Conservation (phyloP, 83 land plant genomes). For the Thuja plicata region DNA sequence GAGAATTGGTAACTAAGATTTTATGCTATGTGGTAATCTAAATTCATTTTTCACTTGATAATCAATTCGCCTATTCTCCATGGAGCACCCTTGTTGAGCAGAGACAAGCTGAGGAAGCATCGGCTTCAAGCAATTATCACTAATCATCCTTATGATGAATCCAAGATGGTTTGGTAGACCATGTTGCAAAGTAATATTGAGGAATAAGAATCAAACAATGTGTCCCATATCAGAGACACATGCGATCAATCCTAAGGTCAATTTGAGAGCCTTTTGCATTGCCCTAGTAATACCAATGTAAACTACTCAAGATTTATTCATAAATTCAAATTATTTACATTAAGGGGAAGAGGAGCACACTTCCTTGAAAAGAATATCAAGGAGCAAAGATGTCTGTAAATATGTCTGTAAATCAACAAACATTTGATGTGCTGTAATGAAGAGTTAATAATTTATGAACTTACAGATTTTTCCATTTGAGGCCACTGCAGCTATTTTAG, state of each 20-base stretch:
- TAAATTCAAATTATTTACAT: neutral
- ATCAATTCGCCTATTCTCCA: neutral
- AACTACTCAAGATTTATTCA: neutral
- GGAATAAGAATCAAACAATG: neutral
- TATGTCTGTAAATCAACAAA: neutral
- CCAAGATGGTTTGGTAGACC: neutral
- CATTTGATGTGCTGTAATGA: neutral
- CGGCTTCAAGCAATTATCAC: neutral
- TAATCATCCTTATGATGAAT: neutral
- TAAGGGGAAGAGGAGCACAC: neutral
- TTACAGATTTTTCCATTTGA: slow-evolving; percentile 63
- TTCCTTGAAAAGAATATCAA: neutral
- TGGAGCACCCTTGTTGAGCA: neutral
- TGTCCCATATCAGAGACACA: neutral
- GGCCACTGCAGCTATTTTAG: slow-evolving; percentile 62
- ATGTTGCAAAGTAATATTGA: neutral
- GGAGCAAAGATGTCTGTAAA: neutral
- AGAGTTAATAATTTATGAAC: slow-evolving; percentile 29
- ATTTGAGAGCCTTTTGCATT: neutral
- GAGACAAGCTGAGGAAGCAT: neutral
- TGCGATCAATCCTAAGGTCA: neutral
- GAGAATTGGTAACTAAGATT: too few species aligned
- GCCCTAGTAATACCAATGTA: neutral
- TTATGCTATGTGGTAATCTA: too few species aligned
- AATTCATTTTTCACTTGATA: neutral